Conservation (phyloP, 2,329 filamentous ascomycete species). For the Metarhizium guizhouense region DNA sequence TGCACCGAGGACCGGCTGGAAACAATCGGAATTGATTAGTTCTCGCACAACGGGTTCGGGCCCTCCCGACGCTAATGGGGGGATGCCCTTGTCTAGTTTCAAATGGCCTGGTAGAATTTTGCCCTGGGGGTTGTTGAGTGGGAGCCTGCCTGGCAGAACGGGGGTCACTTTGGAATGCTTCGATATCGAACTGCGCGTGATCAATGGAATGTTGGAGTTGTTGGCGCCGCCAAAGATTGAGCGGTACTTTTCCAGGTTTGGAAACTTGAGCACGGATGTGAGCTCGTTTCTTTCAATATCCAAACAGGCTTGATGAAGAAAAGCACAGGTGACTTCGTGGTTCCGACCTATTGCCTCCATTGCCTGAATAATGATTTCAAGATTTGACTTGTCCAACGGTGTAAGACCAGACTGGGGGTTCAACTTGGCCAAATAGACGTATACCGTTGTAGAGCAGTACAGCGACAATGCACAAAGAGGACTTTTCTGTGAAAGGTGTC, state of each 20-base stretch:
- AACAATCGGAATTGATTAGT: constrained; percentile 18
- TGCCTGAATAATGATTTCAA: constrained; percentile 69
- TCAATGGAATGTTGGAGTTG: constrained; percentile 33
- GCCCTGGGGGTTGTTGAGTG: constrained; percentile 21
- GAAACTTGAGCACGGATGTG: constrained; percentile 24
- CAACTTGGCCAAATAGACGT: constrained; percentile 68
- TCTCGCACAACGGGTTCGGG: not conserved
- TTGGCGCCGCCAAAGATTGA: constrained; percentile 17
- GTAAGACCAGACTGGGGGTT: constrained; percentile 51
- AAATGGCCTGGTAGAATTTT: constrained; percentile 1
- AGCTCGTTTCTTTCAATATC: constrained; percentile 57
- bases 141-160: constrained; percentile 35
- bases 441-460: constrained; percentile 78
- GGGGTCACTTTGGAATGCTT: constrained; percentile 30
- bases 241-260: constrained; percentile 24
- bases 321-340: constrained; percentile 71
- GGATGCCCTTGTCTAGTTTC: constrained; percentile 7
- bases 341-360: constrained; percentile 69
- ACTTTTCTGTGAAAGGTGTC: constrained; percentile 19
- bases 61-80: not conserved
- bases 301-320: constrained; percentile 76
- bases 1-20: constrained; percentile 23
- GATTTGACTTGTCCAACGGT: constrained; percentile 33
- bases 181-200: constrained; percentile 36
- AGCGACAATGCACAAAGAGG: constrained; percentile 58